These are phyloP conservation scores for Thelonectria discophora DNA, from an alignment of 2,329 filamentous ascomycete genomes.

Conservation along the genomic window DNA sequence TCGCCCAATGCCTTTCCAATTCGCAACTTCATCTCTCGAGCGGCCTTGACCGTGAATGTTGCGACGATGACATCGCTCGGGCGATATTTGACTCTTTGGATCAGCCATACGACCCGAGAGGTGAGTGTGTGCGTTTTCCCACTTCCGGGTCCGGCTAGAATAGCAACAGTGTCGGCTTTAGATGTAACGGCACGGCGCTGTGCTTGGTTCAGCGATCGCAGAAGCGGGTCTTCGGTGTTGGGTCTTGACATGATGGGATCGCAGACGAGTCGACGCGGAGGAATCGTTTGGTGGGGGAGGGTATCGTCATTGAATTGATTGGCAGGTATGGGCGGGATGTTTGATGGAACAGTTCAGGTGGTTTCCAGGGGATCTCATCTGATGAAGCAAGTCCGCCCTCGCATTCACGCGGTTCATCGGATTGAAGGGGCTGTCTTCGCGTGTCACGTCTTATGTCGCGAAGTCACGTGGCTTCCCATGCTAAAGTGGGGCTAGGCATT, in stretches of 20 bases:
- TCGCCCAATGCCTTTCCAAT: slow-evolving; percentile 84
- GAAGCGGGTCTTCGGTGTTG: slow-evolving; percentile 46
- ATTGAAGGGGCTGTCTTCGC: neutral
- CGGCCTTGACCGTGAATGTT: slow-evolving; percentile 96
- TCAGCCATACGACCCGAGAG: slow-evolving; percentile 88
- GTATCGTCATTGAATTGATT: slow-evolving; percentile 27
- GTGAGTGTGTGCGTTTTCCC: slow-evolving; percentile 97
- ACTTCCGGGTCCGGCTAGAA: slow-evolving; percentile 73
- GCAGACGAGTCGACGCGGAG: slow-evolving; percentile 34
- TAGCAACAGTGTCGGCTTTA: slow-evolving; percentile 65
- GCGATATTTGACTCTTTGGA: slow-evolving; percentile 74
- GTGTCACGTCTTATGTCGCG: slow-evolving; percentile 1
- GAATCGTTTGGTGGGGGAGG: slow-evolving; percentile 14
- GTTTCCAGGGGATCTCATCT: neutral
- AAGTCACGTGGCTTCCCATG: slow-evolving; percentile 7
- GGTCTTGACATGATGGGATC: slow-evolving; percentile 42
- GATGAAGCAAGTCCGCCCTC: neutral
- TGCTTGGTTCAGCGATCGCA: slow-evolving; percentile 62
- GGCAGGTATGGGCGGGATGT: too few relatives aligned
- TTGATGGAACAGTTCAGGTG: neutral
- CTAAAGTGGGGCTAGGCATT: neutral
- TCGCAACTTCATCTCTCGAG: slow-evolving; percentile 90
- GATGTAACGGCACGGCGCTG: slow-evolving; percentile 66
- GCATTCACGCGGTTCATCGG: neutral
- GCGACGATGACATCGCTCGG: slow-evolving; percentile 93